Base-by-base conservation (phyloP, 2,329 filamentous ascomycete species). In the Aspergillus ruber region DNA sequence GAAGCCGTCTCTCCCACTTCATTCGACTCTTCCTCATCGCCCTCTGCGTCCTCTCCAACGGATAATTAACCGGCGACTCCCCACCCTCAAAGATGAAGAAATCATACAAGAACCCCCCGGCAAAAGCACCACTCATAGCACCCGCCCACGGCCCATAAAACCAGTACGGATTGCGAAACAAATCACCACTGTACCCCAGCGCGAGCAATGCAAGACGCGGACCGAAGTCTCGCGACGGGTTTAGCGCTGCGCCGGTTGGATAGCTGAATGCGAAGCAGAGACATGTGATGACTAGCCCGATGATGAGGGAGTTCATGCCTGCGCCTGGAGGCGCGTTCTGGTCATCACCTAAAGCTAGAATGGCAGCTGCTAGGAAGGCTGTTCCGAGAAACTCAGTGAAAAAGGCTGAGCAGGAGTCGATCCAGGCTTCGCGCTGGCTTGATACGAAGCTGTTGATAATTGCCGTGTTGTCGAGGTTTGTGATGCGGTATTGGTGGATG, bases 1-100 rank as follows among this genome's bases (percentile, higher is more conserved):
- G 57, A 27, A 66, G 45, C 12, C 60, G 55, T 2, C 50, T 50
- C 44, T 43, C 54, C 64, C 64, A 67, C 52, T 62, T 65, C 50
- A 53, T 55, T 9, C 54, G 46, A 44, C 57, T 81, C 66, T 82
- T 82, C 56, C 52, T 54, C 32, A 68, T 56, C 2, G 68, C 66
- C 27, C 71, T 61, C 55, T 67, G 61, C 6, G 68, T 71, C 42
- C 70, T 62, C 50, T 65, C 65, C 21, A 73, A 70, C 2, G 72
- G 72, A 61, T 79, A 74, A 60, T 74, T 79, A 47, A 76, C 73
- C 12, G 75, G 76, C 39, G 68, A 72, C 55, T 78, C 75, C 1
- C 74, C 74, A 4, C 73, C 71, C 1, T 72, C 73, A 54, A 78
- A 78, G 52, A 73, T 77, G 53, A 69, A 71, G 51, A 72, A 67